Base-by-base conservation (phyloP, 352 stramenopile genomes). In the Phytopythium kandeliae region DNA sequence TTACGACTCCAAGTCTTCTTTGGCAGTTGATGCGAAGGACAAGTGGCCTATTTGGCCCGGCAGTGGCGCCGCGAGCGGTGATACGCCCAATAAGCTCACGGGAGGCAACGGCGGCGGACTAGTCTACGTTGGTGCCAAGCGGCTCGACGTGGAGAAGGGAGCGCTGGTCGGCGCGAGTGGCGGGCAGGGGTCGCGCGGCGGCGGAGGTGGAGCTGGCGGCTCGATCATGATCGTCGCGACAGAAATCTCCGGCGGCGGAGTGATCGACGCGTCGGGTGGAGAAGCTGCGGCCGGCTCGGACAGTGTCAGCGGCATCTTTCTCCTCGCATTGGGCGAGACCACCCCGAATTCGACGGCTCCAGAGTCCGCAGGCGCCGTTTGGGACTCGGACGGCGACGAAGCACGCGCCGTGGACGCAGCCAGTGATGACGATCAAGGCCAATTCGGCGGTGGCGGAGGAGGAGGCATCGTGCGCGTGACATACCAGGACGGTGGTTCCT, bases 101-200 rank as follows among this genome's bases (percentile, higher is more conserved):
- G 84, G 80, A 15, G 84, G 81, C 3, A 78, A 62, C 49, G 84
- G 84, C 9, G 84, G 84, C 37, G 84, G 84, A 13, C 53, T 94
- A 12, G 69, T 94, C 24, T 84, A 90, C 60, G 58, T 94, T 40
- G 60, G 68, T 0, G 69, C 78, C 1, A 72, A 66, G 48, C 70
- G 67, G 16, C 61, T 94, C 4, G 53, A 63, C 6, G 57, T 94
- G 17, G 56, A 42, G 30, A 77, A 78, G 45, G 30, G 42, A 11
- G 70, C 72, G 4, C 63, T 48, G 4, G 60, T 94, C 21, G 83
- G 64, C 55, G 80, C 71, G 7, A 58, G 64, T 35, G 84, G 84
- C 26, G 69, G 73, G 4, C 53, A 57, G 26, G 84, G 84, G 10
- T 73, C 60, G 4, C 82, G 77, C 48, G 72, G 74, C 16, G 84